Base-by-base conservation (phyloP, 352 stramenopile genomes). In the Globisporangium heterothallicum region DNA sequence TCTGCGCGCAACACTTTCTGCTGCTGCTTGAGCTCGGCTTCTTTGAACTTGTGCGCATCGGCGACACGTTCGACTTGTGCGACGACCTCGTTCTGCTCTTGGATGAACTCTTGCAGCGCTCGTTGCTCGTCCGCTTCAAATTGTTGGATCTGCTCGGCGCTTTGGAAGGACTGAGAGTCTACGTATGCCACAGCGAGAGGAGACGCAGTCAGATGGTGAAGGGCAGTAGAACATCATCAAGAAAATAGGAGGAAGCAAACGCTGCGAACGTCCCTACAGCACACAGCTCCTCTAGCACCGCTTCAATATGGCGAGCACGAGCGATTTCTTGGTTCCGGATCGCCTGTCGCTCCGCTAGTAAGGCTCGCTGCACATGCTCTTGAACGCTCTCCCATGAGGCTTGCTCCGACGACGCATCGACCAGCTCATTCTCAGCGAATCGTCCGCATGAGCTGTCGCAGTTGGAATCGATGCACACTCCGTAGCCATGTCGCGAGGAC, bases 1-100 rank as follows among this genome's bases (percentile, higher is more conserved):
- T 81, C 63, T 3, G 42, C 34, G 18, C 72, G 67, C 21, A 88
- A 42, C 32, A 66, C 54, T 44, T 85, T 85, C 49, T 84, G 74
- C 6, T 53, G 56, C 41, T 84, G 69, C 22, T 68, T 74, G 26
- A 81, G 62, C 47, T 69, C 58, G 8, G 76, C 63, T 30, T 87
- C 76, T 13, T 52, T 24, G 50, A 77, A 63, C 50, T 76, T 78
- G 48, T 68, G 59, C 24, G 48, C 48, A 32, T 65, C 53, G 1
- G 71, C 58, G 6, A 49, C 60, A 10, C 45, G 42, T 40, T 77
- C 66, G 14, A 84, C 54, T 14, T 38, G 51, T 0, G 21, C 10
- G 7, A 70, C 54, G 16, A 66, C 35, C 5, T 60, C 43, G 18
- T 26, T 56, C 24, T 69, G 64, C 4, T 64, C 56, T 0, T 13